phyloP scores from a whole-genome alignment of 2,329 filamentous ascomycete species.

The Botrytis sinoallii region DNA sequence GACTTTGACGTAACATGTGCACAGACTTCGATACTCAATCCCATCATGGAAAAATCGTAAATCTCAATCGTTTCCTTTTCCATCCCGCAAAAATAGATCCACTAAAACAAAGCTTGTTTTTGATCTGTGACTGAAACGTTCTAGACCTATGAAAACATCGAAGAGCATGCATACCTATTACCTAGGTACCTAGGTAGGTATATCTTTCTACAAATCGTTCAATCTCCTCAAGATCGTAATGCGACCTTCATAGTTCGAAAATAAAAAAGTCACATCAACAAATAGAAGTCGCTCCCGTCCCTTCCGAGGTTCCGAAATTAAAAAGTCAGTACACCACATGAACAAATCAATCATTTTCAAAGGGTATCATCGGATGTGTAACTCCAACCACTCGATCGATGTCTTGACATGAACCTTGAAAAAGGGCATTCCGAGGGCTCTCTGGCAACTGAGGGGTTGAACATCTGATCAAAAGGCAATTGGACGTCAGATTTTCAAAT shows the following conservation, averaged over 20 bases:
- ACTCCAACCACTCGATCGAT: background rate
- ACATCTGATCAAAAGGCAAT: background rate
- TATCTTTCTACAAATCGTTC: background rate
- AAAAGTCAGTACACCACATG: background rate
- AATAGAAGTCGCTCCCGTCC: background rate
- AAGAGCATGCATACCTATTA: background rate
- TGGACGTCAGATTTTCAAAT: background rate
- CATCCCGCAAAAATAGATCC: background rate
- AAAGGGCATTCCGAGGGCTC: background rate
- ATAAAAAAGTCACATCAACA: background rate
- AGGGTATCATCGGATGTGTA: background rate
- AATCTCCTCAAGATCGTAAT: background rate
- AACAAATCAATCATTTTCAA: background rate
- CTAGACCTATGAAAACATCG: background rate
- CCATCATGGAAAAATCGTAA: background rate
- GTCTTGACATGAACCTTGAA: background rate
- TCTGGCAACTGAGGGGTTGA: background rate
- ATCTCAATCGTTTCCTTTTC: background rate
- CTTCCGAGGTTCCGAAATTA: background rate
- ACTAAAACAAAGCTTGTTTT: background rate
- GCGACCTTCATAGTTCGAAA: background rate
- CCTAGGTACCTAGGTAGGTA: no score
- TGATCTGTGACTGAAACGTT: background rate
- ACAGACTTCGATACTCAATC: background rate
- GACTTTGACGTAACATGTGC: background rate